These are phyloP conservation scores for Calonectria hawksworthii DNA, from an alignment of 2,329 filamentous ascomycete species.

Conservation along the genomic window DNA sequence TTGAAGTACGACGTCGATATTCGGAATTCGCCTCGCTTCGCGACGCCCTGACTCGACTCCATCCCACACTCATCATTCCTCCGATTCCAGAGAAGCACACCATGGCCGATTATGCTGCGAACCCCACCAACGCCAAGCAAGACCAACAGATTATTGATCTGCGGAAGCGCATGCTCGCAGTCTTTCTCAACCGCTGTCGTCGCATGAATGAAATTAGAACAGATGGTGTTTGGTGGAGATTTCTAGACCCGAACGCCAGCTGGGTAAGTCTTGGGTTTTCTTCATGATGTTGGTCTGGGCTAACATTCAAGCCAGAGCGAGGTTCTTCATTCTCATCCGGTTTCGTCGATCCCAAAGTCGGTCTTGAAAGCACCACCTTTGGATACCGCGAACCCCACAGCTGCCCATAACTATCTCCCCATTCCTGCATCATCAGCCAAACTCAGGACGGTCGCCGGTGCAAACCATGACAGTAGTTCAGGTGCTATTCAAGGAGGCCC, in stretches of 20 bases:
- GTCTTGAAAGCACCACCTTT: conserved; percentile 95
- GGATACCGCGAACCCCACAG: conserved; percentile 91
- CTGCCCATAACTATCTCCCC: conserved; percentile 89
- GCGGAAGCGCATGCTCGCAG: conserved; percentile 95
- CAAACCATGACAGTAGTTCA: conserved; percentile 51
- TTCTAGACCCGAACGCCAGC: conserved; percentile 97
- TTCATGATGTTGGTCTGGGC: conserved; percentile 8
- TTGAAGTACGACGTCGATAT: conserved; percentile 94
- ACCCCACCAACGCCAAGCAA: conserved; percentile 97
- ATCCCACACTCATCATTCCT: conserved; percentile 95
- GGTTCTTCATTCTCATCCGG: conserved; percentile 92
- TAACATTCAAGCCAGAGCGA: conserved; percentile 75
- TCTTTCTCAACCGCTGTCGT: conserved; percentile 94
- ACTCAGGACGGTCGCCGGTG: conserved; percentile 72
- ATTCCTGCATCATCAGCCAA: conserved; percentile 89
- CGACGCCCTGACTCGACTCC: conserved; percentile 88
- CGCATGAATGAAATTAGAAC: conserved; percentile 92
- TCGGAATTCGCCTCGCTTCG: conserved; percentile 96
- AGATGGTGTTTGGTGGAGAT: conserved; percentile 98
- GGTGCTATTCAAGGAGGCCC: conserved; percentile 57
- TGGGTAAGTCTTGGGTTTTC: conserved; percentile 74
- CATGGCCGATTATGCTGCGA: conserved; percentile 98
- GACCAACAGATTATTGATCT: conserved; percentile 97
- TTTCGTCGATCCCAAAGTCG: conserved; percentile 93
- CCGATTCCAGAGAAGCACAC: conserved; percentile 99